Evolutionary conservation across 1,284 basidiomycete species (phyloP), one percentile per base, ranked within the genome.

Genomic region (Ceratobasidium sp.): DNA sequence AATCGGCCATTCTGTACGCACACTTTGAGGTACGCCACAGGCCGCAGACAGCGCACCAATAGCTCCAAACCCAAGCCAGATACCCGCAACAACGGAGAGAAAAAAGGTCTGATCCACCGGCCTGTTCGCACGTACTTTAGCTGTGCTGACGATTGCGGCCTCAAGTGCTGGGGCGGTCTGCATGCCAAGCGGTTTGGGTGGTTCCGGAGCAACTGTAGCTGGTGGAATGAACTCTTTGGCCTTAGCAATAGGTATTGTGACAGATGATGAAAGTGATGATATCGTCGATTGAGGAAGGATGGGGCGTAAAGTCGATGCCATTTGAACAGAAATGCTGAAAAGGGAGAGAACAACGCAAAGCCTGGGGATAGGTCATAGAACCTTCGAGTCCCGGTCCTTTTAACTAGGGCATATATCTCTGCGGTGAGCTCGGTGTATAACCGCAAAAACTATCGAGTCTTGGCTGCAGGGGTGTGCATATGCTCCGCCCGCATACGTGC

Each of bases 1-100:
- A 31, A 73, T 69, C 13, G 73, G 72, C 72, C 73, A 74, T 22
- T 64, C 67, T n/a, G 69, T 58, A 35, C 72, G 67, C 10, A 73
- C 70, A 10, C 60, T 70, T 45, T 64, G 57, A 25, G 73, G 73
- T 25, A 74, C 64, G 25, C 71, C 72, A 43, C 72, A 68, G n/a
- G 71, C 71, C 29, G 68, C 70, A 29, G 60, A 67, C 7, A 68
- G 58, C 20, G 69, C 70, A 45, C 70, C 70, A 7, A 72, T 68
- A 25, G 65, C 71, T 4, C 71, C 70, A 42, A 72, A 71, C 3
- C 56, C 70, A 8, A 72, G 55, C 71, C 71, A 72, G 49, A 72
- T 60, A 38, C 71, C 71, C 17, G 70, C 70, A 7, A 71, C 38
- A 40, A 71, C 47, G 5, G 64, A 65, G 31, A 71, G 31, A 42